Base-by-base conservation (phyloP, 306 rosid species). In the Cicer chorassanicum region DNA sequence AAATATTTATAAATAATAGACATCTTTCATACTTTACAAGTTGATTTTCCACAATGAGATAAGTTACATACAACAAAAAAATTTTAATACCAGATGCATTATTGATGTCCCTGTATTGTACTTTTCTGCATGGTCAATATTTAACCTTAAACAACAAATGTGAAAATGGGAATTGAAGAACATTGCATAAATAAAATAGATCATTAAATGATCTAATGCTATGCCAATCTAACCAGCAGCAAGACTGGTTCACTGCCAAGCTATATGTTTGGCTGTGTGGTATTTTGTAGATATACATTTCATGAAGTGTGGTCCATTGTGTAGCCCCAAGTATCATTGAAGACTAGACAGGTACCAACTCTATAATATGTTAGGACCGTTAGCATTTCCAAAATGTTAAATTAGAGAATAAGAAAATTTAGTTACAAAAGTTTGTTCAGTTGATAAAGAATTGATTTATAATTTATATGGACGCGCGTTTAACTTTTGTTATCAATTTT, bases 271-370 rank as follows among this genome's bases (percentile, higher is more conserved):
- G 75, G 81, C 68, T 77, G 24, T 65, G 72, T 68, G 68, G 5
- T 42, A 72, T 46, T 49, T 59, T 41, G 43, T 44, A 41, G 76
- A 63, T 69, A 64, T 51, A 40, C 72, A 71, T 75, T 57, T 57
- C 59, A 34, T 29, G 46, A 57, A 79, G 10, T 50, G 73, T 61
- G 82, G 84, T 80, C 82, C 82, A 75, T 41, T 79, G 18, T 78
- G 76, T 61, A 74, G 63, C 11, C 77, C 66, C 78, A 65, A 72
- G 50, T 6, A 57, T 72, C 13, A 56, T 63, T 62, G 40, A 56
- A 24, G 24, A 21, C 39, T 46, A 74, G 79, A 75, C 76, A 70
- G 63, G 44, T 36, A 71, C 79, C 64, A 19, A 50, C 24, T 59
- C 9, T 40, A 70, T 42, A 65, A 24, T 11, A 76, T 14, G 50